Evolutionary conservation across 139 green algal species (phyloP).

Genomic region (Tetradesmus lagerheimii): DNA sequence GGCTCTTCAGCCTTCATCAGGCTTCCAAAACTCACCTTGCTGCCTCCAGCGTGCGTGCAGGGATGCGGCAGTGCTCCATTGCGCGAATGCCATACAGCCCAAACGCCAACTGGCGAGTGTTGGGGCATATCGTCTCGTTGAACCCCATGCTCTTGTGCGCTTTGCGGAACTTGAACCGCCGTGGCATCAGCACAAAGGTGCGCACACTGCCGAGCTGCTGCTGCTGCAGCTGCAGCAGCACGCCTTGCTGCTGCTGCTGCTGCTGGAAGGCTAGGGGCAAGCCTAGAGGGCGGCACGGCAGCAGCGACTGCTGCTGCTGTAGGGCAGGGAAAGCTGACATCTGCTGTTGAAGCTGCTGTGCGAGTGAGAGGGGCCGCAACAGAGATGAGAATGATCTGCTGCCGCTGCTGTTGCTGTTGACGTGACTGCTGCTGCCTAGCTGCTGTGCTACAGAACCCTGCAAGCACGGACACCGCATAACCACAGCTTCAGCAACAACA

Average conservation of each 20-base stretch:
- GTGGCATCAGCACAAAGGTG: constrained; percentile 41
- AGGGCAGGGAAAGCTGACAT: background rate
- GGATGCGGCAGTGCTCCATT: constrained; percentile 55
- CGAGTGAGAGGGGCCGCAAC: background rate
- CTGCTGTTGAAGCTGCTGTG: constrained; percentile 25
- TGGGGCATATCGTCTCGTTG: constrained; percentile 65
- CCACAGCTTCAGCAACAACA: too few relatives aligned
- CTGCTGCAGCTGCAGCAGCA: constrained; percentile 32
- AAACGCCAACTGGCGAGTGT: constrained; percentile 64
- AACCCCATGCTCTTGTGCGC: constrained; percentile 58
- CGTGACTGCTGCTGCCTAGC: background rate
- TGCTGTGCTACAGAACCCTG: background rate
- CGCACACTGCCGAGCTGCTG: background rate
- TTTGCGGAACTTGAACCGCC: constrained; percentile 43
- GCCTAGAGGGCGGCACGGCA: background rate
- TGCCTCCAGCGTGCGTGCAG: constrained; percentile 65
- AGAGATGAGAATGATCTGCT: background rate
- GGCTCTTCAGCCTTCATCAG: too few relatives aligned
- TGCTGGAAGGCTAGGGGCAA: background rate
- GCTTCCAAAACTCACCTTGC: constrained; percentile 50
- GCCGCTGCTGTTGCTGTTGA: constrained; percentile 5
- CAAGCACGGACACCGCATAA: background rate
- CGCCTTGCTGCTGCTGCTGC: background rate
- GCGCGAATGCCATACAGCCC: constrained; percentile 69
- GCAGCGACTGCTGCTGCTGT: constrained; percentile 3